Evolutionary conservation across 805 yeast species (phyloP), one percentile per base, ranked within the genome.

Genomic region (Suhomyces faveliae): DNA sequence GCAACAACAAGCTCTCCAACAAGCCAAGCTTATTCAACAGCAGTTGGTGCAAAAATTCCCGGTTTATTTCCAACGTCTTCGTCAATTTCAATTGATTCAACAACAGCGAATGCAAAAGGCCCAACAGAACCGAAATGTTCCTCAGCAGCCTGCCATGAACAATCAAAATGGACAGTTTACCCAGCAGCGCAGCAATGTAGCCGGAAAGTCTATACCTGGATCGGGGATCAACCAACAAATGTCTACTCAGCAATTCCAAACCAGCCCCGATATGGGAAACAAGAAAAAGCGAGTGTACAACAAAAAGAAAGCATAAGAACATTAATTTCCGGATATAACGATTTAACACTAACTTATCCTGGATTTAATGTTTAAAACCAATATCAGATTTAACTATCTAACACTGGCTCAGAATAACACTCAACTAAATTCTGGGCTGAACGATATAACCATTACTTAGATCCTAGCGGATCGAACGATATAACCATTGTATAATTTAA

Each of bases 1-100:
- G 48, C 74, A 72, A 43, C 76, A 70, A 47, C 75, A 70, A 46
- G 77, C 78, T 1, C 51, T 70, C 12, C 74, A 68, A 46, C 77
- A 73, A 52, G 73, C 75, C 12, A 70, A 71, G 46, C 48, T 53
- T 23, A 50, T 58, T 11, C 66, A 62, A 44, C 67, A 62, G 40
- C 67, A 63, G 24, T 51, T 63, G 46, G 41, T 61, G 2, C 66
- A 62, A 46, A 54, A 61, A 37, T 63, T 60, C 48, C 65, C 66
- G 2, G 53, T 55, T 0, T 63, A 62, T 38, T 63, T 62, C 50
- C 63, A 60, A 35, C 51, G 60, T n/a, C 58, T 63, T 25, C 53
- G 64, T 10, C 67, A 63, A 33, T 58, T 56, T 24, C 67, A 62
- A 43, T 46, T 56, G 19, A 46, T 62, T 19, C 66, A 59, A 39